phyloP scores from a whole-genome alignment of 1,284 basidiomycete genomes.

The Irpex sp. region DNA sequence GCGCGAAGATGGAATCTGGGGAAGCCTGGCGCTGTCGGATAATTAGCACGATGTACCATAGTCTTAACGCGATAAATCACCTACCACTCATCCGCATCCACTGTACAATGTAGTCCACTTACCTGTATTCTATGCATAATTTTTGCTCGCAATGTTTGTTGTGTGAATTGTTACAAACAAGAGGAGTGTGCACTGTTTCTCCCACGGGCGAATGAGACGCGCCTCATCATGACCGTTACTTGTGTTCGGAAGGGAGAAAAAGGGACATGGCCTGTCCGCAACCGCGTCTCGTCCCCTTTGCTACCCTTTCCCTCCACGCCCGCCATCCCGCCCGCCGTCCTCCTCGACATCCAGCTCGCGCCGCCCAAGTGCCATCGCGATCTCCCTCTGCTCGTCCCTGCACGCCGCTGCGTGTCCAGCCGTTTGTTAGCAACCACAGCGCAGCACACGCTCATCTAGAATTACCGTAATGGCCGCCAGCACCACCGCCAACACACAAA shows the following conservation, averaged over 20 bases:
- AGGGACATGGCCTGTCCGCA: conserved; percentile 8
- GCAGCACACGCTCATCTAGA: neutral
- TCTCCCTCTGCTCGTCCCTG: conserved; percentile 14
- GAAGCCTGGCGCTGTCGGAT: neutral
- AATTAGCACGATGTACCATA: neutral
- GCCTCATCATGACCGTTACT: conserved; percentile 16
- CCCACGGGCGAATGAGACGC: conserved; percentile 15
- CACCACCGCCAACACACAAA: neutral
- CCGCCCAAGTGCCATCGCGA: neutral
- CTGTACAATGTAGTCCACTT: neutral
- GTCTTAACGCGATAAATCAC: neutral
- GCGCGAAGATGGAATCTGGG: neutral
- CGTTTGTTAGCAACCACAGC: neutral
- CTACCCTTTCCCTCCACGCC: conserved; percentile 12
- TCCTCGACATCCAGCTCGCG: neutral
- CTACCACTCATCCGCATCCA: neutral
- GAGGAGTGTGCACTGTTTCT: neutral
- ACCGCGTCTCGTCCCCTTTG: conserved; percentile 17
- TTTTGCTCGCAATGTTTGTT: neutral
- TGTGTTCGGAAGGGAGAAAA: conserved; percentile 16
- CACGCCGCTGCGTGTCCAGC: conserved; percentile 5
- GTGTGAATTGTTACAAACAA: neutral
- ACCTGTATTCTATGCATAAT: neutral
- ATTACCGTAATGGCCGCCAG: conserved; percentile 13
- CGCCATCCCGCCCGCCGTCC: conserved; percentile 10